Conservation (phyloP, 345 rosid genomes). For the Corymbia maculata region DNA sequence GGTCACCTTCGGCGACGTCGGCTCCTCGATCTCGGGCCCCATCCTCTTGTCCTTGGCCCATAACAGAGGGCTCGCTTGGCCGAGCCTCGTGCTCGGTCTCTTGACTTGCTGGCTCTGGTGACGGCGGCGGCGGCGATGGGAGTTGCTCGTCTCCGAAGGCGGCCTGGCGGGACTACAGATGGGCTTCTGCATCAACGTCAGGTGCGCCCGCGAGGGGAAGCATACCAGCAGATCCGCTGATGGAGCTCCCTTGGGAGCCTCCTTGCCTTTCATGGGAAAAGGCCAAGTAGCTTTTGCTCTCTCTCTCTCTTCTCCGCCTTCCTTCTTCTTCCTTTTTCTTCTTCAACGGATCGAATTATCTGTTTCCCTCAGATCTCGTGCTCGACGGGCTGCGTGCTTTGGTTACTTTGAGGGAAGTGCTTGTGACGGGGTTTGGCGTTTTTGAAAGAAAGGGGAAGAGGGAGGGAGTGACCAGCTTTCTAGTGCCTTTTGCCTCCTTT, state of each 20-base stretch:
- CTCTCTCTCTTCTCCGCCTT: background rate
- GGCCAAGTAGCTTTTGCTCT: background rate
- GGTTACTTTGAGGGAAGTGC: background rate
- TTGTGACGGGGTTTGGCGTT: background rate
- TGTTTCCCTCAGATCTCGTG: background rate
- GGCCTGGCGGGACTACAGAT: slow-evolving; percentile 61
- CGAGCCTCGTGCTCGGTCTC: slow-evolving; percentile 17
- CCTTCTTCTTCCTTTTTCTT: background rate
- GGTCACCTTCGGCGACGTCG: slow-evolving; percentile 85
- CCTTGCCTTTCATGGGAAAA: slow-evolving; percentile 52
- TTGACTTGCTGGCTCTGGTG: slow-evolving; percentile 21
- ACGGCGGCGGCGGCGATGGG: slow-evolving; percentile 23
- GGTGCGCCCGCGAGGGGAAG: slow-evolving; percentile 74
- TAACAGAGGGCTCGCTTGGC: slow-evolving; percentile 46
- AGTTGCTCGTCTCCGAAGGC: slow-evolving; percentile 28
- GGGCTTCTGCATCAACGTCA: slow-evolving; percentile 58
- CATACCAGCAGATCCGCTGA: slow-evolving; percentile 75
- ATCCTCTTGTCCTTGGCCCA: slow-evolving; percentile 57
- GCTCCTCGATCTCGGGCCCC: slow-evolving; percentile 48
- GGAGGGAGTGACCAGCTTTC: slow-evolving; percentile 2
- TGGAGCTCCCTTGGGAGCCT: slow-evolving; percentile 43
- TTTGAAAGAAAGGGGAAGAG: slow-evolving; percentile 5
- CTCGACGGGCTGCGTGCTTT: background rate
- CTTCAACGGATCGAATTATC: background rate
- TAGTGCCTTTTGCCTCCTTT: background rate